Evolutionary conservation across 1,284 basidiomycete genomes (phyloP).

Genomic region (Puccinia polysora): DNA sequence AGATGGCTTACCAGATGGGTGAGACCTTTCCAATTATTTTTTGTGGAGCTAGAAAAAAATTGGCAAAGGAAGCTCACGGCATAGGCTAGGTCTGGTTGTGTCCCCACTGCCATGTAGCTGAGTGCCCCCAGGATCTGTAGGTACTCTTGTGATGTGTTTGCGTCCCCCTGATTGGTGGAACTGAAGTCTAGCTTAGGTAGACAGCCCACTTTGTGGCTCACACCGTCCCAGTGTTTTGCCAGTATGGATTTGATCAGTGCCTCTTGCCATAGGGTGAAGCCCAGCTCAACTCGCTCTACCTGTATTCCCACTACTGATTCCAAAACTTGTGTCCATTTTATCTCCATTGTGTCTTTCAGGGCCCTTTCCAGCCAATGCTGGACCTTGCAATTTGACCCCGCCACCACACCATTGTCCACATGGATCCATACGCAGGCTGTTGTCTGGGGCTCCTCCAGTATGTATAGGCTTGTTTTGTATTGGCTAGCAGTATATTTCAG

Average conservation of each 20-base stretch:
- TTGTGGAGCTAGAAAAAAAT: background rate
- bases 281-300: no score
- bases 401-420: background rate
- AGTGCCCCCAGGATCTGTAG: background rate
- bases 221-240: no score
- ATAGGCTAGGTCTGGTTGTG: background rate
- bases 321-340: no score
- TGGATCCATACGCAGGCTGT: constrained; percentile 10
- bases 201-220: no score
- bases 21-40: background rate
- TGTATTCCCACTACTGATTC: no score
- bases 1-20: background rate
- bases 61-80: background rate
- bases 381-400: background rate
- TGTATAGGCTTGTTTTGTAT: background rate
- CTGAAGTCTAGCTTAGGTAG: no score
- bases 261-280: no score
- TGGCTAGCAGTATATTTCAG: background rate
- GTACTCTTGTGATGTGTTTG: background rate
- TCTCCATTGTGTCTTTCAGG: background rate
- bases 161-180: background rate
- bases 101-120: constrained; percentile 6
- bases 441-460: background rate
- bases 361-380: background rate
- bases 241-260: no score